Evolutionary conservation across 2,329 filamentous ascomycete species (phyloP), one percentile per base, ranked within the genome.

Genomic region (Colletotrichum destructivum): DNA sequence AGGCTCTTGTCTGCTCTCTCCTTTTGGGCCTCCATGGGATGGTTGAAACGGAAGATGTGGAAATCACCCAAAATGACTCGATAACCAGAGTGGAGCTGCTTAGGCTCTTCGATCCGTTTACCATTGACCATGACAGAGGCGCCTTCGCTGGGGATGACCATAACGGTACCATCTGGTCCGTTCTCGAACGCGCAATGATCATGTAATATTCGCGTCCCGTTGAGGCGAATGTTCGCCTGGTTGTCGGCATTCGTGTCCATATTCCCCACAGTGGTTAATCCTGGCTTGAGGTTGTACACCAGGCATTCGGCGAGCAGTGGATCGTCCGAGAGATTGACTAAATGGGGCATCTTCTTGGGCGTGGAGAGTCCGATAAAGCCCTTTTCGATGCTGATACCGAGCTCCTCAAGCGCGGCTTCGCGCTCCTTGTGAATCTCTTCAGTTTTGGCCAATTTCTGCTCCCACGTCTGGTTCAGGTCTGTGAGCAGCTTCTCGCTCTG

Each of bases 111-210:
- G 65, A 98, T 93, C 21, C 95, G 93, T 75, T 96, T 90, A 69
- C 96, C 96, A 78, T 99, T 99, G 63, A 99, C 94, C 96, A 99
- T 99, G 69, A 99, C 94, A 13, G 95, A 94, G 1, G 96, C 96
- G n/a, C 94, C 94, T 76, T 97, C 94, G 73, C 89, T 92, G 0
- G 96, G 96, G 42, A 97, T 89, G 23, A 99, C 87, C 0, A 94
- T 98, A n/a, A 99, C 96, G 2, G 93, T 91, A 66, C 96, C 96
- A 77, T 99, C 96, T 4, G 92, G 85, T 35, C 82, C 84, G 78
- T 99, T 98, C 75, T 99, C 96, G 78, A 99, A 98, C 0, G 89
- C 92, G 81, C 96, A 99, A 82, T 99, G 96, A 63, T 98, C 93
- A 73, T 94, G 91, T 56, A 98, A 85, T 73, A 99, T 98, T 77